Percentiles rank a stretch among this genome's conserved stretches.
phyloP scores from a whole-genome alignment of 495 filamentous ascomycete species.

The Trypethelium eluteriae region DNA sequence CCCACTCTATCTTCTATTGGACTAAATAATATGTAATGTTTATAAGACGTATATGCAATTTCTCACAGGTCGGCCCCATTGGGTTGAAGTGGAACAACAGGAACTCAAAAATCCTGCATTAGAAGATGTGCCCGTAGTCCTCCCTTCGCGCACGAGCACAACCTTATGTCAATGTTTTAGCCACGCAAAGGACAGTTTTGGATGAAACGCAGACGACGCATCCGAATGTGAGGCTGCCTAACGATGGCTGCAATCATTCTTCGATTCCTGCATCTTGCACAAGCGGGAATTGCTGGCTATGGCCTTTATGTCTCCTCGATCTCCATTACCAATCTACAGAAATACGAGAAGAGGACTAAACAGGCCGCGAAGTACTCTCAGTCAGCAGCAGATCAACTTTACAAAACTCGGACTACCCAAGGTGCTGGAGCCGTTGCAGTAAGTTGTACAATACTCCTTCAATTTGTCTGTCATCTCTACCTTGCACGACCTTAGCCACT shows the following conservation, averaged over 20 bases:
- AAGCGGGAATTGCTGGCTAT: slow-evolving; percentile 24
- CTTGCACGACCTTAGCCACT: too few relatives aligned
- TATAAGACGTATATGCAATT: too few relatives aligned
- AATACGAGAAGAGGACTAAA: slow-evolving; percentile 39
- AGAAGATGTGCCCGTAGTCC: too few relatives aligned
- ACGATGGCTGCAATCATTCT: slow-evolving; percentile 16
- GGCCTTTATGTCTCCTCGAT: slow-evolving; percentile 34
- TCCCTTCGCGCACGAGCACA: not conserved
- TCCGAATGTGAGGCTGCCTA: not conserved
- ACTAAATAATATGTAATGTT: too few relatives aligned
- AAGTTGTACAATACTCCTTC: slow-evolving; percentile 8
- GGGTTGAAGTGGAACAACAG: not conserved
- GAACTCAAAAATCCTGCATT: not conserved
- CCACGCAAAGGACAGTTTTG: not conserved
- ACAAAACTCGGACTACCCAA: slow-evolving; percentile 41
- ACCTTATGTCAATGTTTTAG: not conserved
- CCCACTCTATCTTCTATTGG: too few relatives aligned
- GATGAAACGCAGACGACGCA: too few relatives aligned
- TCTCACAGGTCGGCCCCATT: too few relatives aligned
- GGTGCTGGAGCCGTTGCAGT: slow-evolving; percentile 34
- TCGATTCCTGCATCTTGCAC: slow-evolving; percentile 27
- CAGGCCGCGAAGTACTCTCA: slow-evolving; percentile 39
- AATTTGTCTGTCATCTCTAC: too few relatives aligned
- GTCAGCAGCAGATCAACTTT: slow-evolving; percentile 34
- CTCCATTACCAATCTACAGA: slow-evolving; percentile 38